phyloP scores from a whole-genome alignment of 2,329 filamentous ascomycete species.

The Trichoderma koningiopsis region DNA sequence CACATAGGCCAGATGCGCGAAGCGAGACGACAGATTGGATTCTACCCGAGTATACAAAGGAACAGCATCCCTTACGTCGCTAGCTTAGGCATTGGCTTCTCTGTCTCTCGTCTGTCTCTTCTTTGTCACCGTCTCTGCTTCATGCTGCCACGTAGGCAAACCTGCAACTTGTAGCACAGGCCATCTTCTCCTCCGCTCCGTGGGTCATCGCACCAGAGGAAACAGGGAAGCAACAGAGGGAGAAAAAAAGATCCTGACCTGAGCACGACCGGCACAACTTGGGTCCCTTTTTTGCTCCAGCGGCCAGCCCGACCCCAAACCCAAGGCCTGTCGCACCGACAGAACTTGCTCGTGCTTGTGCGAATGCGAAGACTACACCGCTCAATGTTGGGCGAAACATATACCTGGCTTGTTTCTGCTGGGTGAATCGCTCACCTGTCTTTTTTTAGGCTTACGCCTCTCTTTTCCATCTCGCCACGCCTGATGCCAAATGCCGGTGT shows the following conservation, averaged over 20 bases:
- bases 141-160: conserved; percentile 3
- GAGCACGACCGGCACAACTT: background rate
- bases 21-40: background rate
- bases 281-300: background rate
- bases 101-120: background rate
- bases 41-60: background rate
- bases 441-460: background rate
- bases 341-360: background rate
- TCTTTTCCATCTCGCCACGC: background rate
- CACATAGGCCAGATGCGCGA: background rate
- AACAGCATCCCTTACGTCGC: background rate
- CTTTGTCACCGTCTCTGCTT: background rate
- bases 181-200: background rate
- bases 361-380: conserved; percentile 5
- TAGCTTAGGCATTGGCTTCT: background rate
- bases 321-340: background rate
- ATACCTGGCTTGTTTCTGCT: background rate
- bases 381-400: background rate
- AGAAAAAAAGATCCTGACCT: background rate
- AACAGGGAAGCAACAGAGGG: background rate
- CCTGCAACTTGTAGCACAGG: conserved; percentile 5
- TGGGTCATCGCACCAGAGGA: background rate
- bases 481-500: background rate
- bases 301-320: conserved; percentile 2
- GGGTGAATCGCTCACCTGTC: background rate